Evolutionary conservation across 345 rosid species (phyloP).

Genomic region (Linum usitatissimum): DNA sequence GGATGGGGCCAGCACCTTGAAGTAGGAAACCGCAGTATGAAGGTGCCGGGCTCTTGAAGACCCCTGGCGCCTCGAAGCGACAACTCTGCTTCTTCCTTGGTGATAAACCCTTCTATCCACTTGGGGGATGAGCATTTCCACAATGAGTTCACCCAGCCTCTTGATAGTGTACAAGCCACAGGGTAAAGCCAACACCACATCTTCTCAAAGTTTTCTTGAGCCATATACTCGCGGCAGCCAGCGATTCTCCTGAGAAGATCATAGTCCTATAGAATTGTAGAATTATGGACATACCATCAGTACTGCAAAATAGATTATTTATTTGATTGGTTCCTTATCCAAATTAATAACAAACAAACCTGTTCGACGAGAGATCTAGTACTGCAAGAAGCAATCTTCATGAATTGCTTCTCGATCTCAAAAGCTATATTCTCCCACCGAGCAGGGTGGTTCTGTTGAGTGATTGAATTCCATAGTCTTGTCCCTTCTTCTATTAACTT

Average conservation of each 20-base stretch:
- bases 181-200: constrained; percentile 99
- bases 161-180: constrained; percentile 56
- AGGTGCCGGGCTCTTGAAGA: constrained; percentile 87
- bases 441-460: constrained; percentile 50
- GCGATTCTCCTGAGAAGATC: constrained; percentile 60
- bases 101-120: constrained; percentile 94
- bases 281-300: too few species aligned
- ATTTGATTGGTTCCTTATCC: background rate
- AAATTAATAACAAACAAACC: constrained; percentile 31
- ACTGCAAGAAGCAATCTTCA: constrained; percentile 63
- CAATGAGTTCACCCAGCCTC: constrained; percentile 41
- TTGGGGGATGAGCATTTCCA: constrained; percentile 68
- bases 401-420: constrained; percentile 79
- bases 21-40: constrained; percentile 79
- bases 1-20: constrained; percentile 99
- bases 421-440: constrained; percentile 62
- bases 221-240: constrained; percentile 68
- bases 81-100: constrained; percentile 87
- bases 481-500: constrained; percentile 87
- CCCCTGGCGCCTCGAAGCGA: constrained; percentile 65
- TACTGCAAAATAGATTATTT: background rate
- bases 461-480: constrained; percentile 61
- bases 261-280: constrained; percentile 43
- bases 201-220: constrained; percentile 85
- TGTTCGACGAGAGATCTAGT: constrained; percentile 65